These are phyloP conservation scores for Corymbia citriodora DNA, from an alignment of 441 rosid species.

Conservation along the genomic window DNA sequence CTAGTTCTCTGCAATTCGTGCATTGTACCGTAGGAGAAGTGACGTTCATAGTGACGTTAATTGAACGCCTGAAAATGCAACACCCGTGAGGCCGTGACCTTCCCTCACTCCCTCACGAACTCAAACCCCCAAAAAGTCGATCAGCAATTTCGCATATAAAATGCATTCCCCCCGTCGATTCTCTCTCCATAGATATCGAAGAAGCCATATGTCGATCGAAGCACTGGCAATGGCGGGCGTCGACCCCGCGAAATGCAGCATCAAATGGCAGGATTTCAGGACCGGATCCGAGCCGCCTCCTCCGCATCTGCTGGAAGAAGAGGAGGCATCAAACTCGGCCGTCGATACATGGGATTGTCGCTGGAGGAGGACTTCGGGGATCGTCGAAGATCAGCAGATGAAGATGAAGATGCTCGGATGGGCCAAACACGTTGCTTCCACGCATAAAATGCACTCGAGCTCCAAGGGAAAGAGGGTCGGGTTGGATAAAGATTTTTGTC, in stretches of 20 bases:
- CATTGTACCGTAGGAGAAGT: background rate
- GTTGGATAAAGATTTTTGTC: background rate
- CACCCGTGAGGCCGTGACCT: background rate
- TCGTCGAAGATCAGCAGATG: background rate
- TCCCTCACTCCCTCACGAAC: background rate
- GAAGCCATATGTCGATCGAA: slow-evolving; percentile 23
- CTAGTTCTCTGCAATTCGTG: background rate
- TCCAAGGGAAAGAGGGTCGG: background rate
- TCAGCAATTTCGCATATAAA: background rate
- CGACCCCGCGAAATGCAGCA: slow-evolving; percentile 23
- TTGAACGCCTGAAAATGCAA: background rate
- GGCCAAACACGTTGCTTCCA: background rate
- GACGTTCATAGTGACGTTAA: background rate
- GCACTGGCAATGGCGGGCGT: slow-evolving; percentile 48
- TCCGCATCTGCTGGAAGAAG: slow-evolving; percentile 19
- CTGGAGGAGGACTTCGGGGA: background rate
- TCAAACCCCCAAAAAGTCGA: background rate
- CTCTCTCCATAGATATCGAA: background rate
- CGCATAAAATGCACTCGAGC: background rate
- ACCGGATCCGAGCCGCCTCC: background rate
- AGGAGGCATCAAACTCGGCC: background rate
- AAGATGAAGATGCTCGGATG: slow-evolving; percentile 6
- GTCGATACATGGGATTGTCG: background rate
- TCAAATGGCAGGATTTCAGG: slow-evolving; percentile 18
- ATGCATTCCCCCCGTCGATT: background rate